phyloP scores from a whole-genome alignment of 2,329 filamentous ascomycete genomes.

The Penicillium sp. region DNA sequence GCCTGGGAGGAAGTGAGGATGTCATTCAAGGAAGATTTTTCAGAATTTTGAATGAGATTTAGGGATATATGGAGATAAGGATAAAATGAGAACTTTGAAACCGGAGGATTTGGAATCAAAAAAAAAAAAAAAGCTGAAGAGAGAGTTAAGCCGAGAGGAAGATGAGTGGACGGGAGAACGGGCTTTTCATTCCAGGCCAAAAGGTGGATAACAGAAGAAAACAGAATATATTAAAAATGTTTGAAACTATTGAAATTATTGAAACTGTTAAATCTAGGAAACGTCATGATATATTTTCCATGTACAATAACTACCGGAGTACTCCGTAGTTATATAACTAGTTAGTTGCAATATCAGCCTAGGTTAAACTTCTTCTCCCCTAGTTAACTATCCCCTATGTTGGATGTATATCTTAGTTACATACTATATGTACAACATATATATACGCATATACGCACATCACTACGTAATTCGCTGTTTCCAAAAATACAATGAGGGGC shows the following conservation, averaged over 20 bases:
- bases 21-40: slow-evolving; percentile 2
- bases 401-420: no score
- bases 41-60: not conserved
- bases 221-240: not conserved
- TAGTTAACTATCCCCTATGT: no score
- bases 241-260: not conserved
- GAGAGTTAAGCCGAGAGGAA: not conserved
- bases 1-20: not conserved
- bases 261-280: not conserved
- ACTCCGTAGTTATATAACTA: no score
- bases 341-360: no score
- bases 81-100: not conserved
- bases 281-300: no score
- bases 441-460: no score
- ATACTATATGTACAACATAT: no score
- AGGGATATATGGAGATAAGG: not conserved
- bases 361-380: no score
- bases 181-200: slow-evolving; percentile 8
- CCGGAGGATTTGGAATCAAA: no score
- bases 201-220: slow-evolving; percentile 7
- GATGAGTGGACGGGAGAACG: slow-evolving; percentile 21
- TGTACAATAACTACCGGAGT: no score
- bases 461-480: not conserved
- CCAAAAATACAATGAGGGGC: not conserved
- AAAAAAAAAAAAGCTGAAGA: not conserved